These are phyloP conservation scores for Solanum pinnatisectum DNA, from an alignment of 257 asterid genomes.

Conservation along the genomic window DNA sequence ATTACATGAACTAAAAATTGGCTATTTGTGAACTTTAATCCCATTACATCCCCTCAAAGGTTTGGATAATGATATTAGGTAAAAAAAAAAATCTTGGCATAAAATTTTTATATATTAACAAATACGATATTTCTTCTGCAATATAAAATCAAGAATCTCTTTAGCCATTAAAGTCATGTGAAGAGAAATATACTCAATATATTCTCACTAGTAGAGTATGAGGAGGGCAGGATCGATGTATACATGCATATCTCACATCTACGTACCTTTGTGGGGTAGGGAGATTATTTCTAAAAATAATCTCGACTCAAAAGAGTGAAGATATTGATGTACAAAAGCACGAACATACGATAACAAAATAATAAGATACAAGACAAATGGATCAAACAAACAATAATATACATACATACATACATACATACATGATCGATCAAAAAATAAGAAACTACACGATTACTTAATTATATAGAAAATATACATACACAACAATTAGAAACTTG, in stretches of 20 bases:
- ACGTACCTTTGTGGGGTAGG: background rate
- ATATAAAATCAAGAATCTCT: background rate
- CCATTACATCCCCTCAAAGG: background rate
- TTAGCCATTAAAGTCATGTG: background rate
- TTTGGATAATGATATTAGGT: background rate
- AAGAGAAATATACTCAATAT: background rate
- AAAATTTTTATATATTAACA: background rate
- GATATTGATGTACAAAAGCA: background rate
- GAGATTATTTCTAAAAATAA: background rate
- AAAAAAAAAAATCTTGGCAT: background rate
- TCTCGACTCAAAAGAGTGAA: background rate
- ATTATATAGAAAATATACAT: background rate
- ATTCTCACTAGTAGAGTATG: background rate
- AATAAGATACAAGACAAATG: background rate
- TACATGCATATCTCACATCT: background rate
- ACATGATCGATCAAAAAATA: background rate
- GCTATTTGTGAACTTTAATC: background rate
- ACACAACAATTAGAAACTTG: background rate
- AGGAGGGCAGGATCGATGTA: fast-evolving
- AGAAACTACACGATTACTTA: background rate
- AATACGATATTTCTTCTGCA: background rate
- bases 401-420: background rate
- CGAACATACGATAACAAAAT: background rate
- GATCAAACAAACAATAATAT: background rate
- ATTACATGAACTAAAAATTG: background rate